Evolutionary conservation across 805 yeast species (phyloP), one percentile per base, ranked within the genome.

Genomic region (Candida easanensis): DNA sequence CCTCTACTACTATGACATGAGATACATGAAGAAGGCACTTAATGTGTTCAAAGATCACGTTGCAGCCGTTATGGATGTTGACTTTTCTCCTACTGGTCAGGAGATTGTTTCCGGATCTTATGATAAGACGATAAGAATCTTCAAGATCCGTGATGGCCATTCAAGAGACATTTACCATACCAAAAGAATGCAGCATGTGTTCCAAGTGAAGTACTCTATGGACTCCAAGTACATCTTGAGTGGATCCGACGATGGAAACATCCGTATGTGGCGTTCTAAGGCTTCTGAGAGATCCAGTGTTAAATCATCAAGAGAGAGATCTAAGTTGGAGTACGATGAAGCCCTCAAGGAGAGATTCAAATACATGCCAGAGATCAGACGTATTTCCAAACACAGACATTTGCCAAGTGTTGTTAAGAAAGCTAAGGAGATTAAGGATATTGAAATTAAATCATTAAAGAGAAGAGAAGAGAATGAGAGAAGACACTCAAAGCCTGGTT

Each of bases 211-310:
- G 51, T 95, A 74, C 65, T 79, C 96, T 8, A 88, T 88, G 79
- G 99, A 93, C 65, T 76, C 95, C 42, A 80, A 83, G 59, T 93
- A 88, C 66, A 79, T 93, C 27, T 66, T 90, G 39, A 79, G 88
- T 46, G 99, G 97, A 16, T 87, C 96, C 2, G 99, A 93, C 64
- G 99, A 93, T 63, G 95, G 97, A 53, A 95, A 95, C 64, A 80
- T 95, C 22, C 75, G 99, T 54, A 56, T 95, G 44, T 93, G 99
- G 99, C 76, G 99, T 65, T 68, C 95, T 9, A 76, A 76, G 44
- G 95, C 97, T 0, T 79, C 85, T 63, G 96, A 88, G 46, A 75
- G 97, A 58, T 74, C 95, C 1, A 81, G 81, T 45, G 83, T 88
- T 49, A 86, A 87, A 66, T 80, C 93, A 2, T 69, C 93, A 9